Evolutionary conservation across 148 eudicot genomes (phyloP).

Genomic region (Vaccinium macrocarpon): DNA sequence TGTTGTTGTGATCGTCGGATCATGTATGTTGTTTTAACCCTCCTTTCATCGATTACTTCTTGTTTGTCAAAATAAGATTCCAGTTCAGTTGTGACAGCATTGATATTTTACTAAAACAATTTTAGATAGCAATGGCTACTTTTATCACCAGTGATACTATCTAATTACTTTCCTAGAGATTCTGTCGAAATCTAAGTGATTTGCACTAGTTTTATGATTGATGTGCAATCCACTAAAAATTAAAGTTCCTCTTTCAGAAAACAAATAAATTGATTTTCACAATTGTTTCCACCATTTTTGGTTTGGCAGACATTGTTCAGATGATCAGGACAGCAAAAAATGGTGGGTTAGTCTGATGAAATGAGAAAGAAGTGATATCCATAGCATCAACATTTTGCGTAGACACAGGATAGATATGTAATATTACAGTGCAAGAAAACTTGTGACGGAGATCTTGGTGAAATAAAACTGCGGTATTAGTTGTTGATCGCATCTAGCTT

Average conservation of each 20-base stretch:
- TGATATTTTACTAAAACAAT: background rate
- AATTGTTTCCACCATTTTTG: background rate
- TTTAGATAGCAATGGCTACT: background rate
- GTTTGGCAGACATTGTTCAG: slow-evolving; percentile 48
- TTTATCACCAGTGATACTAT: background rate
- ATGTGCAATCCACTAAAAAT: background rate
- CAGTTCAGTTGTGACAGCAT: no score
- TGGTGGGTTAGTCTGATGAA: slow-evolving; percentile 18
- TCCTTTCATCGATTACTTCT: background rate
- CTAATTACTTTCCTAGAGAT: background rate
- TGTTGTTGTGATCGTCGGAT: slow-evolving; percentile 32
- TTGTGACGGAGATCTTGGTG: background rate
- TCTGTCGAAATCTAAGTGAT: background rate
- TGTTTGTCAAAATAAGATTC: background rate
- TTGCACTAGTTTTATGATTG: background rate
- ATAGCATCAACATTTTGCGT: background rate
- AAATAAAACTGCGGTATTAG: background rate
- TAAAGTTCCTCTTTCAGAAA: background rate
- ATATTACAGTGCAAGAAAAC: background rate
- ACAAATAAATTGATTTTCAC: background rate
- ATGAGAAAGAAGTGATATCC: background rate
- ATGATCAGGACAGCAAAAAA: slow-evolving; percentile 37
- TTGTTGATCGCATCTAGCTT: background rate
- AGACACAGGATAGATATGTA: background rate
- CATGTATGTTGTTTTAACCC: slow-evolving; percentile 25